Conservation (phyloP, 371 early-diverging fungal genomes). For the Mycotypha africana region DNA sequence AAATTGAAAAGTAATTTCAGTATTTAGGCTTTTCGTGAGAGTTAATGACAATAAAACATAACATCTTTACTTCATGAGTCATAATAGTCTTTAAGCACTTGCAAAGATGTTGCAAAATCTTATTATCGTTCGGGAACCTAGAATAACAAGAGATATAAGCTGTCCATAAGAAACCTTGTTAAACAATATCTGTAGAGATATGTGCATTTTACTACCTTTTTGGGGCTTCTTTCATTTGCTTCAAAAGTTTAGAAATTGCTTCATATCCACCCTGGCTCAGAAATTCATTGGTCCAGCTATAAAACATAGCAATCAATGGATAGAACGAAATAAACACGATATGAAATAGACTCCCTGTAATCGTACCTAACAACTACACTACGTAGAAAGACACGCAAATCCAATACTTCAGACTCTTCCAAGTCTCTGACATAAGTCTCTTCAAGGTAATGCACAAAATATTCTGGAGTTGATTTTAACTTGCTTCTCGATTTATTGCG, state of each 20-base stretch:
- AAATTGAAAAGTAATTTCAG: background rate
- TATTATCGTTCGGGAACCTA: conserved; percentile 30
- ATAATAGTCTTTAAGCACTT: conserved; percentile 46
- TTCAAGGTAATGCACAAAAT: conserved; percentile 25
- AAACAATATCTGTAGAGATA: background rate
- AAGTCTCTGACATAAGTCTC: conserved; percentile 30
- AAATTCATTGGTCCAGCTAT: conserved; percentile 46
- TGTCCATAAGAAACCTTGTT: background rate
- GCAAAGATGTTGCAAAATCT: conserved; percentile 32
- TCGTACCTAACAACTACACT: conserved; percentile 34
- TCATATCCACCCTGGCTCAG: conserved; percentile 39
- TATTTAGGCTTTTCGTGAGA: too few species aligned
- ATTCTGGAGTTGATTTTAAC: conserved; percentile 28
- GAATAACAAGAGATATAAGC: background rate
- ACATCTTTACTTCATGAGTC: conserved; percentile 32
- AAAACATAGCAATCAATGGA: too few species aligned
- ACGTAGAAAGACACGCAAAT: conserved; percentile 37
- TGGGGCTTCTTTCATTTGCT: conserved; percentile 36
- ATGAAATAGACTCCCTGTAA: too few species aligned
- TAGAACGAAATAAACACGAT: too few species aligned
- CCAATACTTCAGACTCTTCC: conserved; percentile 31
- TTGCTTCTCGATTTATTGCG: conserved; percentile 12
- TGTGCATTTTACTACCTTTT: conserved; percentile 19
- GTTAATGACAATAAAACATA: too few species aligned
- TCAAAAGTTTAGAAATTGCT: conserved; percentile 29